Evolutionary conservation across 1,139 yeast genomes (phyloP), one percentile per base, ranked within the genome.

Genomic region (Petasospora rhodanensis): DNA sequence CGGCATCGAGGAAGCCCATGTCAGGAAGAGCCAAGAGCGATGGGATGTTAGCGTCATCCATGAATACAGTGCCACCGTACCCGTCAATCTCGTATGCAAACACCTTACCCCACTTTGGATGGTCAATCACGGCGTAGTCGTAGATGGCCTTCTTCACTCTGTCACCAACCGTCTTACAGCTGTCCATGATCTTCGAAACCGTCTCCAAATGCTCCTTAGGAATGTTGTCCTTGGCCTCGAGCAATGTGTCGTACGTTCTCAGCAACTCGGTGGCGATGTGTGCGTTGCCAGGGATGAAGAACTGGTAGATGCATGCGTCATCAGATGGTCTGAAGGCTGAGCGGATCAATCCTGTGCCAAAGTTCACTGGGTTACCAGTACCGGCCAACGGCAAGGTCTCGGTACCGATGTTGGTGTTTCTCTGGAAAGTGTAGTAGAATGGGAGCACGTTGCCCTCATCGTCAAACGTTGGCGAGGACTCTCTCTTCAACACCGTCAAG

Each of bases 1-100:
- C 57, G 6, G 48, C 51, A 9, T 64, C 57, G 8, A 75, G 49
- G 52, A 73, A 83, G 0, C 95, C 95, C 58, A 85, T 60, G 46
- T 83, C 91, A 1, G 96, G 95, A 19, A 87, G 65, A 0, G 95
- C 73, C 25, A 86, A 62, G 25, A 86, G 65, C 1, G 95, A 84
- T 1, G 96, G 96, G 20, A 87, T 68, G 48, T 86, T 86, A 15
- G 96, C 96, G 58, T 86, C 96, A 56, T 86, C 96, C 94, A 87
- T 85, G 40, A 79, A 66, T 11, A 75, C 61, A 0, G 70, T 47
- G 19, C 94, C 70, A 1, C 95, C 95, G 54, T 72, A 87, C 0
- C 96, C 96, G 55, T 86, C 96, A 8, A 86, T 80, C 54, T 86
- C 96, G 49, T 80, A 86, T 0, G 96, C 96, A 49, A 76, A 84